A percentile compares a stretch with the other conserved stretches of the same genome.
These are phyloP conservation scores for Erodium texanum DNA, from an alignment of 441 rosid genomes.

Conservation along the genomic window DNA sequence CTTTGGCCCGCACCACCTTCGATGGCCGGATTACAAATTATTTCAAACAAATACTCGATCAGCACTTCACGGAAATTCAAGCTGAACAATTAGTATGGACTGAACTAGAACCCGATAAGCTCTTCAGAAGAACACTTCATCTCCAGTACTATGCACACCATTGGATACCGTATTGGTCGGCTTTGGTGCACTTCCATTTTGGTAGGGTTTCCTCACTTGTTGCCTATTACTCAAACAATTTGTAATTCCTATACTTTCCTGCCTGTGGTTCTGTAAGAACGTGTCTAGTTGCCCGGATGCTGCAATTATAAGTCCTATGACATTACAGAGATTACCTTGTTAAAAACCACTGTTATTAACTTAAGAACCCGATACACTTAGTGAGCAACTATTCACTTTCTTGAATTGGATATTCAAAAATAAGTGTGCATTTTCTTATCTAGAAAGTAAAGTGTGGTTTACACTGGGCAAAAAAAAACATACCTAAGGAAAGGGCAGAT, in stretches of 20 bases:
- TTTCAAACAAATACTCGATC: no score
- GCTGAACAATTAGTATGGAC: not conserved
- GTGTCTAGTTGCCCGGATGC: conserved; percentile 63
- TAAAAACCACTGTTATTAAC: no score
- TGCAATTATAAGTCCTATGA: conserved; percentile 76
- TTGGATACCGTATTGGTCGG: no score
- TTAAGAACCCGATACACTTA: no score
- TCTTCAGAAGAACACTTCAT: conserved; percentile 41
- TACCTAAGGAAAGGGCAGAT: conserved; percentile 74
- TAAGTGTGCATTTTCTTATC: no score
- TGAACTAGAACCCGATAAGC: not conserved
- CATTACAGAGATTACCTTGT: conserved; percentile 5
- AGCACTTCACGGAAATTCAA: not conserved
- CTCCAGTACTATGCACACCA: conserved; percentile 55
- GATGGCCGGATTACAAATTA: not conserved
- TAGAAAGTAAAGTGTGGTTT: no score
- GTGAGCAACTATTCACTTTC: no score
- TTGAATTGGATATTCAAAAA: no score
- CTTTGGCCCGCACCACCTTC: not conserved
- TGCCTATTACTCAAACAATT: conserved; percentile 41
- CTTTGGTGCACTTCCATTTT: conserved; percentile 39
- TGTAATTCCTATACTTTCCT: conserved; percentile 23
- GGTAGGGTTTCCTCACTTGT: conserved; percentile 29
- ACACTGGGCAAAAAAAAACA: not conserved
- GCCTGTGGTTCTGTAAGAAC: conserved; percentile 28